Evolutionary conservation across 2,329 filamentous ascomycete species (phyloP).

Genomic region (Trichoderma lentiforme): DNA sequence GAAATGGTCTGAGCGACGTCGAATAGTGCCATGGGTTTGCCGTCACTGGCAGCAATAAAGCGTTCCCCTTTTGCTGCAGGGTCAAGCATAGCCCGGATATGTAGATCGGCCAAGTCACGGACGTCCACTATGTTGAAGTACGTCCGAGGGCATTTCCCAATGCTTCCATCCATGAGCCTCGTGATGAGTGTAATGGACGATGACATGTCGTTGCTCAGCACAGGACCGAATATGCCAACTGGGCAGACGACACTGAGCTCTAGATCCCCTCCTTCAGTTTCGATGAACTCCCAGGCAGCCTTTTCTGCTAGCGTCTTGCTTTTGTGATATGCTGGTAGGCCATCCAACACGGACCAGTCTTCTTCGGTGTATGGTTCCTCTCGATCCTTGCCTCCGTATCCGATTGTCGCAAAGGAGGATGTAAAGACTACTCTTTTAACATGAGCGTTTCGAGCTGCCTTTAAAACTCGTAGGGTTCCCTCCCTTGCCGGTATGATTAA

Average conservation of each 20-base stretch:
- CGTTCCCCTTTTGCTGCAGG: conserved; percentile 25
- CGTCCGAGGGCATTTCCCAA: conserved; percentile 15
- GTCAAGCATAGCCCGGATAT: conserved; percentile 20
- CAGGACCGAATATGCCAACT: conserved; percentile 29
- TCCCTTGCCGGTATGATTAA: conserved; percentile 23
- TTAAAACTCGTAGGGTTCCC: conserved; percentile 23
- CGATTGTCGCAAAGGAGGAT: conserved; percentile 42
- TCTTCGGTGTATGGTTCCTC: conserved; percentile 39
- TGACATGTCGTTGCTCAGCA: conserved; percentile 25
- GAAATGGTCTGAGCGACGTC: conserved; percentile 1
- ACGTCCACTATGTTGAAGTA: conserved; percentile 30
- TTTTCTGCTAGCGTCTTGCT: conserved; percentile 29
- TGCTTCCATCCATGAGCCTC: background rate
- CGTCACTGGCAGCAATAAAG: conserved; percentile 26
- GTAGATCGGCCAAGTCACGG: conserved; percentile 28
- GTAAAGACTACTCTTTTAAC: conserved; percentile 45
- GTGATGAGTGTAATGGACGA: background rate
- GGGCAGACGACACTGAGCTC: conserved; percentile 27
- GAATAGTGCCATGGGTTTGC: background rate
- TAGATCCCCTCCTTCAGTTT: conserved; percentile 26
- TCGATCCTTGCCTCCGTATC: conserved; percentile 31
- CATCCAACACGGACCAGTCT: conserved; percentile 31
- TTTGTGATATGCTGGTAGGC: conserved; percentile 18
- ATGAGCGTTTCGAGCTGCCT: background rate
- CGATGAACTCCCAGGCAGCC: conserved; percentile 30